Evolutionary conservation across 2,329 filamentous ascomycete species (phyloP).

Genomic region (Fusarium continuum): DNA sequence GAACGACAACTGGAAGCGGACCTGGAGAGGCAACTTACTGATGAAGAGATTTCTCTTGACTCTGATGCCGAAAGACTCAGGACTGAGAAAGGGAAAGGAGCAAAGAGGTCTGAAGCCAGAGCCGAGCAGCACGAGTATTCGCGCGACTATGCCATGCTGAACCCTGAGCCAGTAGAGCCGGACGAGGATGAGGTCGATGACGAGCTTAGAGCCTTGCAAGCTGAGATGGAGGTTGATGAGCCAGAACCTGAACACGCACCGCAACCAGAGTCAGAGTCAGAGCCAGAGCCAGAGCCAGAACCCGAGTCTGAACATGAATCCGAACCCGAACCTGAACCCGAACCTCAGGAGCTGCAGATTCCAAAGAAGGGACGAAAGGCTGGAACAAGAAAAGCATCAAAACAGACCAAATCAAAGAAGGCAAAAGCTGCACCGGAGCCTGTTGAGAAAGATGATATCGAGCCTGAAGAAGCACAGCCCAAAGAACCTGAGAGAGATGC

Average conservation of each 20-base stretch:
- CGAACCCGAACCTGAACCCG: slow-evolving; percentile 19
- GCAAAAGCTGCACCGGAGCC: slow-evolving; percentile 48
- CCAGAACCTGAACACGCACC: slow-evolving; percentile 9
- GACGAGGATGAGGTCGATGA: slow-evolving; percentile 61
- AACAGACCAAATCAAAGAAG: slow-evolving; percentile 60
- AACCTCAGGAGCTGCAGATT: slow-evolving; percentile 52
- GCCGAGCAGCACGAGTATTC: slow-evolving; percentile 44
- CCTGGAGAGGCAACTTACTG: slow-evolving; percentile 64
- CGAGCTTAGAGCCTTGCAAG: slow-evolving; percentile 60
- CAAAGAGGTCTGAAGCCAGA: slow-evolving; percentile 44
- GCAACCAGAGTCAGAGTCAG: slow-evolving; percentile 18
- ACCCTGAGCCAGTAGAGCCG: slow-evolving; percentile 55
- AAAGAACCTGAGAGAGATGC: slow-evolving; percentile 8
- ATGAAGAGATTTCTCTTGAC: slow-evolving; percentile 59
- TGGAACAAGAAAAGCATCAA: slow-evolving; percentile 61
- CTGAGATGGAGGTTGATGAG: slow-evolving; percentile 56
- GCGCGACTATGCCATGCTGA: slow-evolving; percentile 61
- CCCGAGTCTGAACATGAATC: slow-evolving; percentile 10
- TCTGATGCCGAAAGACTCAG: slow-evolving; percentile 57
- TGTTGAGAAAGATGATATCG: slow-evolving; percentile 34
- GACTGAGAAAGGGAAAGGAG: slow-evolving; percentile 43
- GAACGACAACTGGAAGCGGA: slow-evolving; percentile 73
- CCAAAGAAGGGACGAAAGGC: slow-evolving; percentile 66
- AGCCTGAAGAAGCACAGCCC: slow-evolving; percentile 10
- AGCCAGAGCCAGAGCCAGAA: slow-evolving; percentile 16